A percentile compares a stretch with the other conserved stretches of the same genome.
Evolutionary conservation across 1,284 basidiomycete genomes (phyloP).

Genomic region (Tylopilus sp.): DNA sequence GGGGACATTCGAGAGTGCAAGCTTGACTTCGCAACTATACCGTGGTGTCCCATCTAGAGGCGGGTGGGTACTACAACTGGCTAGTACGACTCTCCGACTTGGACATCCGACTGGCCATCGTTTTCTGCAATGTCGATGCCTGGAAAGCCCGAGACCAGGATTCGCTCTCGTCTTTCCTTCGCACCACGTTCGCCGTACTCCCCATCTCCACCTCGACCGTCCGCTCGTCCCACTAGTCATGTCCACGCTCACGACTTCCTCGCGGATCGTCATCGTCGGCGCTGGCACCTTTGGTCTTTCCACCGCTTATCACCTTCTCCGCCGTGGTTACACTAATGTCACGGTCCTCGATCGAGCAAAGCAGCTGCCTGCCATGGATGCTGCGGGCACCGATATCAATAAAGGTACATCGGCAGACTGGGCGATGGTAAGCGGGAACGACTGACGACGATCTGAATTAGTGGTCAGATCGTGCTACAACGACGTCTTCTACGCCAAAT

Average conservation of each 20-base stretch:
- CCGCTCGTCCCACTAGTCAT: not conserved
- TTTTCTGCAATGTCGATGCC: too few species aligned
- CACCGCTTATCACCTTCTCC: slow-evolving; percentile 73
- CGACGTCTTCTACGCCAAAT: slow-evolving; percentile 63
- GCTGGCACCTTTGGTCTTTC: slow-evolving; percentile 86
- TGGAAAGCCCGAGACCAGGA: too few species aligned
- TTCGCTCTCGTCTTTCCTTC: too few species aligned
- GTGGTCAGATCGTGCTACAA: slow-evolving; percentile 71
- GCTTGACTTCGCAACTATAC: too few species aligned
- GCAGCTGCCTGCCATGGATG: slow-evolving; percentile 70
- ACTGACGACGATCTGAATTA: slow-evolving; percentile 26
- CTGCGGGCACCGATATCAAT: slow-evolving; percentile 82
- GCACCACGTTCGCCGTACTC: too few species aligned
- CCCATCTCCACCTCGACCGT: not conserved
- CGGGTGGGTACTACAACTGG: too few species aligned
- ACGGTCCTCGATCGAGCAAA: slow-evolving; percentile 70
- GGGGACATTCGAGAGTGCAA: not conserved
- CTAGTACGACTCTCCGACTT: too few species aligned
- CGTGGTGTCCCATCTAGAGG: too few species aligned
- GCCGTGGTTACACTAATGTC: slow-evolving; percentile 62
- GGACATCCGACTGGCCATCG: too few species aligned
- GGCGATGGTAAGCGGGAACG: not conserved
- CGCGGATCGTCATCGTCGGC: slow-evolving; percentile 66
- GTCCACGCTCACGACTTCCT: slow-evolving; percentile 6
- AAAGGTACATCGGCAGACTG: slow-evolving; percentile 46